Evolutionary conservation across 768 basidiomycete genomes (phyloP), one percentile per base, ranked within the genome.

Genomic region (Rossbeevera mucosa): DNA sequence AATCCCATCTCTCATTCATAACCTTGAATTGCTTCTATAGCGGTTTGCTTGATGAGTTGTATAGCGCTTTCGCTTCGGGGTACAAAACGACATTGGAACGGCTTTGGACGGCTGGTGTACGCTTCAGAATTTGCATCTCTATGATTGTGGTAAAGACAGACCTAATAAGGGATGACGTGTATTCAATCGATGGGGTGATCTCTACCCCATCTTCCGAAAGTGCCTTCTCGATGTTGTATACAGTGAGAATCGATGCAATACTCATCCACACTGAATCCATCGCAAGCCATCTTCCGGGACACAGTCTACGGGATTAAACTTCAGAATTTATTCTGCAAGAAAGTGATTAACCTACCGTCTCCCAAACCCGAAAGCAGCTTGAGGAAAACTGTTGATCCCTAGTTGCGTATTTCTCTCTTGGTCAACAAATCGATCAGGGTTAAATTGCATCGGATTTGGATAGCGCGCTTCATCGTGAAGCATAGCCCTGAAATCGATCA

Each of bases 271-370:
- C 47, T 6, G 72, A 70, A 57, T 74, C 74, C 41, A 71, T 65
- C 25, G 75, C 78, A 6, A 79, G 60, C 62, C 67, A 71, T 26
- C 71, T 68, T 9, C 78, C 76, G 4, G 77, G 77, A 58, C 78
- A 80, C 43, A 72, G 59, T 36, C 77, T 77, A 44, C 16, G 33
- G 24, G 36, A 24, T 25, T 9, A 22, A 36, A 29, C 30, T 38
- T 28, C n/a, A 50, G 31, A 38, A 24, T 13, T 36, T 22, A 12
- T 14, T 21, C 16, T 7, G 44, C 14, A 16, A 28, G 33, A 5
- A 53, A 24, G 14, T 22, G 29, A 48, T 7, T 16, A 28, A 29
- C 51, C 65, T 56, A 72, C 74, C 73, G 64, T 54, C 72, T 61
- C 30, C 74, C 74, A 52, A 73, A 76, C 13, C 75, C 74, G 46